Evolutionary conservation across 2,329 filamentous ascomycete genomes (phyloP), one percentile per base, ranked within the genome.

Genomic region (Sordariomycetes sp.): DNA sequence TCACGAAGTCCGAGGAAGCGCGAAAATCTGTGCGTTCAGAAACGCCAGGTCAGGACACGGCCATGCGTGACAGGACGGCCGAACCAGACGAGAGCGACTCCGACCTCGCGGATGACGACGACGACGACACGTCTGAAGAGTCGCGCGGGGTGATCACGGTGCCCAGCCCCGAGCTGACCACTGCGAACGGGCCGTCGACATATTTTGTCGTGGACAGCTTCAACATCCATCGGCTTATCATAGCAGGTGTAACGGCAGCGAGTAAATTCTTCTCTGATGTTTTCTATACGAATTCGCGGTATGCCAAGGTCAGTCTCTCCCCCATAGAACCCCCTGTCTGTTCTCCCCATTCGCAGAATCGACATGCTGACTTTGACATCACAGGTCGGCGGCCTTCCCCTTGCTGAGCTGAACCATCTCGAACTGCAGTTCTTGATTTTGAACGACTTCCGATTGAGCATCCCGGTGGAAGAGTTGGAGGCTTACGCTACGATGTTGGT

Each of bases 201-300:
- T 77, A 74, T 39, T 96, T 98, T 53, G 90, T 96, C 26, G 92
- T 96, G 9, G 92, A 98, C 61, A 96, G 92, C 62, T 98, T 92
- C 66, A 98, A 98, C 61, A 96, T 98, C 43, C 92, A 98, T 55
- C 80, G 92, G 36, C 68, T 98, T 36, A 88, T 96, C 35, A 98
- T 98, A 54, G 86, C 92, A 3, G 92, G 90, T 23, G 92, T 98
- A 29, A 98, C 92, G 4, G 96, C 92, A 59, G 88, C 92, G 5
- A 96, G 90, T 74, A 98, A 98, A 60, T 98, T 96, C 70, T 98
- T 98, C 61, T 96, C 90, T 5, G 76, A 98, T 61, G 90, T 96
- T 26, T 98, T 98, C 50, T 98, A 96, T 56, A 98, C 92, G 8
- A 98, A 98, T 59, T 96, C 92, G 36, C 77, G 92, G 78, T 98